Evolutionary conservation across 2,329 filamentous ascomycete species (phyloP).

Genomic region (Calcarisporium arbuscula): DNA sequence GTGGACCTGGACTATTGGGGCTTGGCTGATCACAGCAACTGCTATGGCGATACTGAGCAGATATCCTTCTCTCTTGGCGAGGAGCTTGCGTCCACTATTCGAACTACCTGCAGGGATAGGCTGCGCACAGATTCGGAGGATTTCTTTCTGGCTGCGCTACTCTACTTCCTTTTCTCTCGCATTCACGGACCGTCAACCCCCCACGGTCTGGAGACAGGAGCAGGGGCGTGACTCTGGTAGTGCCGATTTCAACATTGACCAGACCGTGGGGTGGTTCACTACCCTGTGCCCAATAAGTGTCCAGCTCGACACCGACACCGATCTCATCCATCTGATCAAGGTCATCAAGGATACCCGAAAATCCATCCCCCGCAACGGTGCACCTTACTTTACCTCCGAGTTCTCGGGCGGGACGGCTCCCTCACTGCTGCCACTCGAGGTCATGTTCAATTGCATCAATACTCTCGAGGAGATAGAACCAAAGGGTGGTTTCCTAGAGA

Average conservation of each 20-base stretch:
- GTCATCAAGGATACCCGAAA: constrained; percentile 47
- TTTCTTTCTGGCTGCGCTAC: constrained; percentile 46
- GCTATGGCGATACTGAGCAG: constrained; percentile 36
- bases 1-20: constrained; percentile 43
- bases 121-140: constrained; percentile 48
- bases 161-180: constrained; percentile 50
- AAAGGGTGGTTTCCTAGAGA: constrained; percentile 42
- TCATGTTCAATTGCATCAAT: constrained; percentile 52
- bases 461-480: constrained; percentile 41
- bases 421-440: constrained; percentile 45
- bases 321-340: constrained; percentile 45
- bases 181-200: constrained; percentile 44
- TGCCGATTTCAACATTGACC: constrained; percentile 42
- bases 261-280: constrained; percentile 57
- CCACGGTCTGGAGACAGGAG: constrained; percentile 50
- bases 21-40: constrained; percentile 34
- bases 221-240: constrained; percentile 40
- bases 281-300: constrained; percentile 46
- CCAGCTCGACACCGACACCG: constrained; percentile 35
- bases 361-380: constrained; percentile 35
- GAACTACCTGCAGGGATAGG: constrained; percentile 35
- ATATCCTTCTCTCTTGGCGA: constrained; percentile 36
- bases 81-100: constrained; percentile 36
- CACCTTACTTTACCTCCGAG: constrained; percentile 42
- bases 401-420: constrained; percentile 26